phyloP scores from a whole-genome alignment of 2,329 filamentous ascomycete species.

The Fusarium oxysporum region DNA sequence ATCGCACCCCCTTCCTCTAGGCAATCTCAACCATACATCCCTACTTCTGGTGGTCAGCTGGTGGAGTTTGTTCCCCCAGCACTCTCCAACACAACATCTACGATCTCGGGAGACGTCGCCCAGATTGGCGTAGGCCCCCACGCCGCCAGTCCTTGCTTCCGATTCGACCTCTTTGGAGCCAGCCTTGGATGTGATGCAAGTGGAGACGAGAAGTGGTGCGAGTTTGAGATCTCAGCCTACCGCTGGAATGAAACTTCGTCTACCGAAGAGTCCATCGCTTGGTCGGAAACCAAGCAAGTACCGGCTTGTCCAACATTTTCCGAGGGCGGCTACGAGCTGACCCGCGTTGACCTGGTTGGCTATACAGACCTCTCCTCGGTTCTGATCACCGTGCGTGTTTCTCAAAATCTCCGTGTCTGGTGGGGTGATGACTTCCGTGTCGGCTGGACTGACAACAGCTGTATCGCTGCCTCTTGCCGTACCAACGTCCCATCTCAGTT shows the following conservation, averaged over 20 bases:
- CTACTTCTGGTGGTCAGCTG: conserved; percentile 55
- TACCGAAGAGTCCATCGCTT: conserved; percentile 53
- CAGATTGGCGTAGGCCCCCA: conserved; percentile 56
- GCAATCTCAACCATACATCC: conserved; percentile 49
- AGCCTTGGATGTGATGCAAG: conserved; percentile 54
- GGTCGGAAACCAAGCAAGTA: conserved; percentile 55
- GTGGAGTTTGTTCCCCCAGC: conserved; percentile 55
- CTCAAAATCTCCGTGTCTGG: conserved; percentile 53
- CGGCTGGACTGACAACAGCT: conserved; percentile 57
- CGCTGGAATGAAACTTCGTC: conserved; percentile 49
- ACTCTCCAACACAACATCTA: conserved; percentile 42
- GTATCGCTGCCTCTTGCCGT: conserved; percentile 53
- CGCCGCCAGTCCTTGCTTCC: conserved; percentile 52
- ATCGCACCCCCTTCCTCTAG: conserved; percentile 52
- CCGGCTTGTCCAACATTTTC: conserved; percentile 53
- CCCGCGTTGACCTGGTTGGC: conserved; percentile 51
- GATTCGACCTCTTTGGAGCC: conserved; percentile 55
- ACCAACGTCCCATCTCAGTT: conserved; percentile 39
- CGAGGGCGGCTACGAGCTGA: conserved; percentile 50
- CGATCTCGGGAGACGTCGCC: conserved; percentile 50
- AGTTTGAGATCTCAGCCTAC: conserved; percentile 58
- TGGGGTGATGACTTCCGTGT: conserved; percentile 57
- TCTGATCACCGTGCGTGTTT: conserved; percentile 53
- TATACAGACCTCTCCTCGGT: conserved; percentile 55
- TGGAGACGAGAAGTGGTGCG: conserved; percentile 53